Conservation (phyloP, 2,329 filamentous ascomycete genomes). For the Penicillium aurantiogriseum region DNA sequence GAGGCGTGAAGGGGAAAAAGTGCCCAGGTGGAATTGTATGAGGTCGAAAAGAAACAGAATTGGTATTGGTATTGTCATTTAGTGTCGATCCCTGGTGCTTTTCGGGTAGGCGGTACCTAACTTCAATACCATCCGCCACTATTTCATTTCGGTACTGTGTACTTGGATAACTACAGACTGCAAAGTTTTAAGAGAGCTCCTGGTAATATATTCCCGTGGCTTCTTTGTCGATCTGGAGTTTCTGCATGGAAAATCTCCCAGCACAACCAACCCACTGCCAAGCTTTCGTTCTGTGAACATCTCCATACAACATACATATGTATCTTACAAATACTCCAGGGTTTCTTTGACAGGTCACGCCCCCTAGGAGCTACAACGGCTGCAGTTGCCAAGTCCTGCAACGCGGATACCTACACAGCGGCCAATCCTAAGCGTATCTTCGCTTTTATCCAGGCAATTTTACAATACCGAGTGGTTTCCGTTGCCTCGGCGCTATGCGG, state of each 20-base stretch:
- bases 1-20: slow-evolving; percentile 23
- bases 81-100: slow-evolving; percentile 1
- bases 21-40: slow-evolving; percentile 16
- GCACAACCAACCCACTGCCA: not conserved
- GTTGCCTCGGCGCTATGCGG: not conserved
- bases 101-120: slow-evolving; percentile 12
- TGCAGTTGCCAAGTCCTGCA: slow-evolving; percentile 10
- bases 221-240: slow-evolving; percentile 5
- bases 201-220: slow-evolving; percentile 2
- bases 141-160: not conserved
- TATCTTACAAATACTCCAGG: not conserved
- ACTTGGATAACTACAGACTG: not conserved
- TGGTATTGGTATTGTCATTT: slow-evolving; percentile 13
- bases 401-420: slow-evolving; percentile 11
- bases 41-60: slow-evolving; percentile 18
- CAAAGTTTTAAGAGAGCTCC: not conserved
- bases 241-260: slow-evolving; percentile 8
- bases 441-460: not conserved
- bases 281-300: not conserved
- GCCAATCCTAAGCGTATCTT: slow-evolving; percentile 2
- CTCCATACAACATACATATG: not conserved
- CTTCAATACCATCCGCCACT: slow-evolving; percentile 1
- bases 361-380: not conserved
- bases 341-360: slow-evolving; percentile 4
- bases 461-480: not conserved